Percentiles rank a stretch among this genome's conserved stretches.
Evolutionary conservation across 768 basidiomycete species (phyloP).

Genomic region (Lentinus tigrinus): DNA sequence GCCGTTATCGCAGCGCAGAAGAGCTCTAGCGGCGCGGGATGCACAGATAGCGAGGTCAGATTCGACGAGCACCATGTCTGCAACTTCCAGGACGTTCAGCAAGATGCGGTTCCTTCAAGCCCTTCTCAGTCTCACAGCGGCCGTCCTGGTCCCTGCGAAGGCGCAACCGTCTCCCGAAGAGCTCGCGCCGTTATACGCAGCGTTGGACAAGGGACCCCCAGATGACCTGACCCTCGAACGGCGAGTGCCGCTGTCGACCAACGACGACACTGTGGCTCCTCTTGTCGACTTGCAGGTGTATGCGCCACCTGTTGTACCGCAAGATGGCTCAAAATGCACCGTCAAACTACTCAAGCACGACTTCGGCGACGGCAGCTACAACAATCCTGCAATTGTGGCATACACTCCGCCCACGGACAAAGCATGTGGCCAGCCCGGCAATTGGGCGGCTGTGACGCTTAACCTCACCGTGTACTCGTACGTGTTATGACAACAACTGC

Average conservation of each 20-base stretch:
- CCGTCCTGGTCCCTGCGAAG: not conserved
- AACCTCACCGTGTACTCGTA: conserved; percentile 63
- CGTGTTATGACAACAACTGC: not conserved
- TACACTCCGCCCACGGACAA: not conserved
- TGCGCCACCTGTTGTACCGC: conserved; percentile 7
- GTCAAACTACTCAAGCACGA: conserved; percentile 6
- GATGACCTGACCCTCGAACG: not conserved
- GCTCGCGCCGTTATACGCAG: not conserved
- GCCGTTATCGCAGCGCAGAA: not conserved
- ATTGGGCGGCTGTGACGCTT: conserved; percentile 67
- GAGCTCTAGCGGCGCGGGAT: too few species aligned
- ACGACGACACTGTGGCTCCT: conserved; percentile 6
- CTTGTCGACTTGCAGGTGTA: conserved; percentile 8
- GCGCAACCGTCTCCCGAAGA: conserved; percentile 1
- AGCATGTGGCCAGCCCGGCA: conserved; percentile 55
- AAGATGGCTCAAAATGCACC: not conserved
- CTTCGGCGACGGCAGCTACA: conserved; percentile 14
- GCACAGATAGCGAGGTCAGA: not conserved
- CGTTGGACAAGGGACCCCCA: not conserved
- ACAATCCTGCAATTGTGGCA: not conserved
- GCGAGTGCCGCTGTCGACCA: conserved; percentile 4
- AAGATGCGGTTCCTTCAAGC: not conserved
- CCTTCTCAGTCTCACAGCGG: not conserved
- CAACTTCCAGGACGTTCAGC: not conserved
- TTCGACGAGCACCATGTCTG: not conserved